Evolutionary conservation across 805 yeast genomes (phyloP).

Genomic region (Candida pseudoglaebosa): DNA sequence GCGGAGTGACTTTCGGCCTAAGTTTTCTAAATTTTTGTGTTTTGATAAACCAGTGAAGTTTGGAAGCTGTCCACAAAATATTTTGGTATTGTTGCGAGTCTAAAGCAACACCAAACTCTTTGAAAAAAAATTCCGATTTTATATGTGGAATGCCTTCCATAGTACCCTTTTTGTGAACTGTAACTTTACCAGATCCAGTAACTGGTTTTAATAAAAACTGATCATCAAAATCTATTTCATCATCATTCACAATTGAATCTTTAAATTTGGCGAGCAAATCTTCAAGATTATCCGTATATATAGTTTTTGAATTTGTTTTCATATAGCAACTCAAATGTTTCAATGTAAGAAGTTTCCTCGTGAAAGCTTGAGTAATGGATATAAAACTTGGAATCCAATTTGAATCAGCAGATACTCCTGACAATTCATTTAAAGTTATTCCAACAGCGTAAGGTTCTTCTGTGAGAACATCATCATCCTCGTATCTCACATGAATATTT

Average conservation of each 20-base stretch:
- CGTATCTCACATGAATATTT: constrained; percentile 89
- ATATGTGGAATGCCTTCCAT: constrained; percentile 67
- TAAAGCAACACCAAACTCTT: constrained; percentile 82
- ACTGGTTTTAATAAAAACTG: constrained; percentile 74
- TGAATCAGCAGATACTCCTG: constrained; percentile 86
- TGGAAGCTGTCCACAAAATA: constrained; percentile 74
- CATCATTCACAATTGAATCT: constrained; percentile 34
- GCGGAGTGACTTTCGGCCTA: constrained; percentile 55
- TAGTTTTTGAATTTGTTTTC: constrained; percentile 62
- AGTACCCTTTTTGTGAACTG: constrained; percentile 74
- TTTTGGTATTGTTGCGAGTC: constrained; percentile 85
- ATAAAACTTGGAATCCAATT: constrained; percentile 85
- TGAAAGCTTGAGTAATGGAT: constrained; percentile 57
- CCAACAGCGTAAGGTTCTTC: constrained; percentile 80
- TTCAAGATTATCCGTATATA: constrained; percentile 46
- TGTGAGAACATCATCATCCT: constrained; percentile 70
- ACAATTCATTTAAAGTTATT: constrained; percentile 73
- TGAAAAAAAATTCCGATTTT: constrained; percentile 71
- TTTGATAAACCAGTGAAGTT: constrained; percentile 70
- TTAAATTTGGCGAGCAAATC: constrained; percentile 48
- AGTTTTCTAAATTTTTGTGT: constrained; percentile 70
- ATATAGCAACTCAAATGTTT: constrained; percentile 76
- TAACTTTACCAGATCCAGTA: constrained; percentile 78
- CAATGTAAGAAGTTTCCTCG: constrained; percentile 75
- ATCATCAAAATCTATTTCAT: not conserved